Evolutionary conservation across 2,329 filamentous ascomycete species (phyloP), one percentile per base, ranked within the genome.

Genomic region (Westerdykella aurantiaca): DNA sequence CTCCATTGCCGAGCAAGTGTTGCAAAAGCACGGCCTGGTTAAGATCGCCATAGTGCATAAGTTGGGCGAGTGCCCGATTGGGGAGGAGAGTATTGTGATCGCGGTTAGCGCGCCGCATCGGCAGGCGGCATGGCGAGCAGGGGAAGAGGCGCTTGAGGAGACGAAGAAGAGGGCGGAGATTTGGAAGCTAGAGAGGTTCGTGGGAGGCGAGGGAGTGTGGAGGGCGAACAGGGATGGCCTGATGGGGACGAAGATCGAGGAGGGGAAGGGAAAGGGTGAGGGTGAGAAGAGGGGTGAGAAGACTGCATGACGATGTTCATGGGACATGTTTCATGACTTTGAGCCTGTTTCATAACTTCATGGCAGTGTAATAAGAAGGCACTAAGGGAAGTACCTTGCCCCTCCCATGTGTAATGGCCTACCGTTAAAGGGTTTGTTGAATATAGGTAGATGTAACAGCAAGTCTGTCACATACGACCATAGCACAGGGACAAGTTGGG

Each of bases 181-280:
- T 34, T 96, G 91, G 91, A 96, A 96, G 71, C 74, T 82, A 52
- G 91, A 97, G 71, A 85, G 88, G 64, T 96, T 96, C 73, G 81
- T 78, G 37, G 84, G 79, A 1, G 84, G 82, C 17, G 83, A 85
- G 50, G 86, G 78, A 6, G 78, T 93, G 37, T 96, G 90, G 90
- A 83, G 88, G 69, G 88, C 86, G 48, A 96, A 96, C 69, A 72
- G 83, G 51, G 89, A 95, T 68, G 86, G 85, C 9, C 72, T 74
- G 47, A 68, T 71, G 38, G 84, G 81, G 6, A 71, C 74, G 37
- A 73, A 67, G 53, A 65, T 78, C 46, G 57, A 63, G 23, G 60
- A 61, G 17, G 34, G 33, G 41, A 31, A 16, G 39, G 38, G n/a
- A 33, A 25, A 23, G 29, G 39, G 37, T 4, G 29, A n/a, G 41